A percentile compares a stretch with the other conserved stretches of the same genome.
Evolutionary conservation across 2,329 filamentous ascomycete species (phyloP).

Genomic region (Ceratocystiopsis minuta): DNA sequence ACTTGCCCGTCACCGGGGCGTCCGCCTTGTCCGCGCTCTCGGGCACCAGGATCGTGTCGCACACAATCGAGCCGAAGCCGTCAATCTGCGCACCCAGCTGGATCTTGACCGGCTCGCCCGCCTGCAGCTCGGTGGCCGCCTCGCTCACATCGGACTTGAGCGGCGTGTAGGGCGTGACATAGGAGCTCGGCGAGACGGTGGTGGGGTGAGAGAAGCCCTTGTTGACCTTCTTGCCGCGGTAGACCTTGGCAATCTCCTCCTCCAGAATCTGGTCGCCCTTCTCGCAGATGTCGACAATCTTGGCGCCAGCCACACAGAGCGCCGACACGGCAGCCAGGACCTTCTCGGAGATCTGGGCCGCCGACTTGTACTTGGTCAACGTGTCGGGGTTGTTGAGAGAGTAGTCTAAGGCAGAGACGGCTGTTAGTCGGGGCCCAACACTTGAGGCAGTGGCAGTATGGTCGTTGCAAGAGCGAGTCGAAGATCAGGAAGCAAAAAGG

Average conservation of each 20-base stretch:
- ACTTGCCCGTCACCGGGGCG: constrained; percentile 50
- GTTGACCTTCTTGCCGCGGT: constrained; percentile 90
- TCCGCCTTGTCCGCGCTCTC: constrained; percentile 32
- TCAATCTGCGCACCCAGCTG: constrained; percentile 97
- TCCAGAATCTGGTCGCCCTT: constrained; percentile 89
- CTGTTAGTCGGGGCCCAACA: neutral
- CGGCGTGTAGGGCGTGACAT: constrained; percentile 93
- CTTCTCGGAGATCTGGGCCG: constrained; percentile 86
- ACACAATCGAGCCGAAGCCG: constrained; percentile 90
- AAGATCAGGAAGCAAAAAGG: neutral
- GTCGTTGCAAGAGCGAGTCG: too few relatives aligned
- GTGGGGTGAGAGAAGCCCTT: constrained; percentile 94
- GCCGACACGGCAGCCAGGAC: constrained; percentile 70
- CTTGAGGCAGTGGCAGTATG: too few relatives aligned
- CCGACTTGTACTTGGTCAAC: constrained; percentile 97
- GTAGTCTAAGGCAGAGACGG: constrained; percentile 42
- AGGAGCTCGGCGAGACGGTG: constrained; percentile 83
- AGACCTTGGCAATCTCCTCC: constrained; percentile 87
- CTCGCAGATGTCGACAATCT: constrained; percentile 88
- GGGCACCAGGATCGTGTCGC: constrained; percentile 69
- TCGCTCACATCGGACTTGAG: constrained; percentile 74
- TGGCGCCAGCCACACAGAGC: constrained; percentile 64
- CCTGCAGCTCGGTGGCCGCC: constrained; percentile 61
- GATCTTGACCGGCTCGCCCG: constrained; percentile 83
- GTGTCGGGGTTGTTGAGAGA: constrained; percentile 82